These are phyloP conservation scores for Leccinum rimulosum DNA, from an alignment of 768 basidiomycete genomes.

Conservation along the genomic window DNA sequence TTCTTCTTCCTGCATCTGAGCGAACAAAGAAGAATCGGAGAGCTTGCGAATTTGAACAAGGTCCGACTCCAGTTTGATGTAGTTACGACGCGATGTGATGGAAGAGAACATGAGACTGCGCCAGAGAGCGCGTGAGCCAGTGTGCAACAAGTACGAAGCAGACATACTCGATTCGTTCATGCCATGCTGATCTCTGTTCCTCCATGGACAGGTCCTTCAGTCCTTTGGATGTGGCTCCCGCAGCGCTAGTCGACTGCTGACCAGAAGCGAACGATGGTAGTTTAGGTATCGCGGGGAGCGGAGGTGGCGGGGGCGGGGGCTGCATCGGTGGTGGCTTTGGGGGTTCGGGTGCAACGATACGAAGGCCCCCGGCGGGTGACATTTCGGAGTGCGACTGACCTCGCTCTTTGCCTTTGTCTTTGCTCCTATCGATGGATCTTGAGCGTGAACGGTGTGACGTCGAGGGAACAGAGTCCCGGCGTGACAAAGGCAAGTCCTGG, in stretches of 20 bases:
- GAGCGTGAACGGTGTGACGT: constrained; percentile 9
- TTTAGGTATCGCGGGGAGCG: constrained; percentile 17
- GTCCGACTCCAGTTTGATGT: constrained; percentile 33
- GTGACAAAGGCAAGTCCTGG: constrained; percentile 1
- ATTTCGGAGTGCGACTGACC: neutral
- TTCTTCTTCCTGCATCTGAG: constrained; percentile 25
- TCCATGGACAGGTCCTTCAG: constrained; percentile 30
- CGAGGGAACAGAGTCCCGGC: constrained; percentile 9
- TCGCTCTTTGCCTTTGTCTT: constrained; percentile 4
- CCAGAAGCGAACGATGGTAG: constrained; percentile 18
- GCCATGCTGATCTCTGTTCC: constrained; percentile 39
- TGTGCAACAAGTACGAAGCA: neutral
- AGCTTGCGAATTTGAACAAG: constrained; percentile 27
- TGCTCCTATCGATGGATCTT: constrained; percentile 11
- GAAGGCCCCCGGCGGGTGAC: constrained; percentile 1
- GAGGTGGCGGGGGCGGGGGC: constrained; percentile 21
- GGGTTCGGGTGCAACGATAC: constrained; percentile 10
- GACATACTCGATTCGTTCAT: constrained; percentile 40
- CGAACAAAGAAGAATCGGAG: constrained; percentile 22
- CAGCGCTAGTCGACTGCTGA: constrained; percentile 7
- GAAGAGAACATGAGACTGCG: constrained; percentile 38
- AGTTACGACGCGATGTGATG: constrained; percentile 33
- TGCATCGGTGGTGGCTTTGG: constrained; percentile 13
- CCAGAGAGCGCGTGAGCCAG: neutral
- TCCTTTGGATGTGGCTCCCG: constrained; percentile 1